phyloP scores from a whole-genome alignment of 352 stramenopile species.

The Phytophthora ohioensis region DNA sequence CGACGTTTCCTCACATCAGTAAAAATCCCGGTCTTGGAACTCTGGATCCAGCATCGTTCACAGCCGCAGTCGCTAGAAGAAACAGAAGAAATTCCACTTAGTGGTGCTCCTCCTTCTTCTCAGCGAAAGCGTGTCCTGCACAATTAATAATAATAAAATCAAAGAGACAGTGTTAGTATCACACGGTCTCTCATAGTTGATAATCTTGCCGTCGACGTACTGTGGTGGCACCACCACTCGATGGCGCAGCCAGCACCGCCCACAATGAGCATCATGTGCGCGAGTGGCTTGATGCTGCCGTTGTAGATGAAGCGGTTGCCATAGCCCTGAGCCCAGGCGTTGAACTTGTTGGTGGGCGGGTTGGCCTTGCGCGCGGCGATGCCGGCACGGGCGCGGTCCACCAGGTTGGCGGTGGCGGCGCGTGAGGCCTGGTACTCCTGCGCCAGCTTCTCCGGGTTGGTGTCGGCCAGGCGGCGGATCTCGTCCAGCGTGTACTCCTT shows the following conservation, averaged over 20 bases:
- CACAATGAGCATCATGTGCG: constrained; percentile 82
- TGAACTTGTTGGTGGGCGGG: constrained; percentile 66
- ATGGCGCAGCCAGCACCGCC: constrained; percentile 60
- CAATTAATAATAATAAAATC: constrained; percentile 17
- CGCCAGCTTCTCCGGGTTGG: constrained; percentile 72
- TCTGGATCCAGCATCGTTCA: constrained; percentile 9
- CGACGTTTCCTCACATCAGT: constrained; percentile 10
- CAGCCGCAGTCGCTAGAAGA: constrained; percentile 19
- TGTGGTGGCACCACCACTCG: constrained; percentile 78
- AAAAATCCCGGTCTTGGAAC: neutral
- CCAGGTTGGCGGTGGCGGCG: constrained; percentile 70
- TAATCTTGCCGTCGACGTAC: constrained; percentile 36
- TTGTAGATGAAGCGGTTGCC: constrained; percentile 82
- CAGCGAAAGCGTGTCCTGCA: constrained; percentile 57
- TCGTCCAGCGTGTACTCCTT: constrained; percentile 86
- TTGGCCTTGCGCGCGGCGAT: constrained; percentile 66
- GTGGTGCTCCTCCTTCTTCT: constrained; percentile 68
- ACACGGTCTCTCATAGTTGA: constrained; percentile 16
- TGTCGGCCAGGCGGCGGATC: constrained; percentile 80
- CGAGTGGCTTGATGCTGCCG: constrained; percentile 71
- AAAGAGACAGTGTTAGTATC: constrained; percentile 6
- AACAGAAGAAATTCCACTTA: constrained; percentile 38
- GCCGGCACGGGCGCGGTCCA: constrained; percentile 65
- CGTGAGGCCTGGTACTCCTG: constrained; percentile 79
- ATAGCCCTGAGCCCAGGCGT: constrained; percentile 78